Conservation (phyloP, 306 rosid species). For the Styphnolobium japonicum region DNA sequence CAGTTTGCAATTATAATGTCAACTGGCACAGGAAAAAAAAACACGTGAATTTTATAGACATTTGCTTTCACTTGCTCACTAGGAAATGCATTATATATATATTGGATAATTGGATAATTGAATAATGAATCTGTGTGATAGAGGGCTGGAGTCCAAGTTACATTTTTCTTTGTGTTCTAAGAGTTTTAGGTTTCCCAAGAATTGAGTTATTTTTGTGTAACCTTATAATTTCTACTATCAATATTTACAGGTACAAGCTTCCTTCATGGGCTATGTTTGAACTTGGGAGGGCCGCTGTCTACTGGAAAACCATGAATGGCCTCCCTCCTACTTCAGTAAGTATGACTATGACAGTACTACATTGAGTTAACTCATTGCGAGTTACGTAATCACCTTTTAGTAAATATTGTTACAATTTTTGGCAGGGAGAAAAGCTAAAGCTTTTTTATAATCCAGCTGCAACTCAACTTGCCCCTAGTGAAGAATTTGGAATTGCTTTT, state of each 20-base stretch:
- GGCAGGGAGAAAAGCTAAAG: constrained; percentile 81
- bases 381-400: not conserved
- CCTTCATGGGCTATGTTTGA: constrained; percentile 94
- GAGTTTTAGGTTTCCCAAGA: not conserved
- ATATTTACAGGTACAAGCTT: constrained; percentile 54
- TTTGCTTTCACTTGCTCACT: not conserved
- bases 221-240: not conserved
- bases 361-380: not conserved
- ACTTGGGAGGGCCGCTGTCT: constrained; percentile 74
- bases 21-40: not conserved
- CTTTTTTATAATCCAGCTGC: constrained; percentile 90
- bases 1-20: not conserved
- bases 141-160: not conserved
- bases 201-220: not conserved
- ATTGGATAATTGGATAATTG: no score
- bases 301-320: constrained; percentile 94
- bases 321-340: constrained; percentile 81
- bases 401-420: constrained; percentile 23
- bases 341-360: not conserved
- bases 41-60: not conserved
- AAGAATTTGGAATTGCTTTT: constrained; percentile 82
- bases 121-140: not conserved
- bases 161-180: not conserved
- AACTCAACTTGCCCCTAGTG: constrained; percentile 58
- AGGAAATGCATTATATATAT: not conserved